A percentile compares a stretch with the other conserved stretches of the same genome.
phyloP scores from a whole-genome alignment of 306 rosid species.

The Gleditsia sinensis region DNA sequence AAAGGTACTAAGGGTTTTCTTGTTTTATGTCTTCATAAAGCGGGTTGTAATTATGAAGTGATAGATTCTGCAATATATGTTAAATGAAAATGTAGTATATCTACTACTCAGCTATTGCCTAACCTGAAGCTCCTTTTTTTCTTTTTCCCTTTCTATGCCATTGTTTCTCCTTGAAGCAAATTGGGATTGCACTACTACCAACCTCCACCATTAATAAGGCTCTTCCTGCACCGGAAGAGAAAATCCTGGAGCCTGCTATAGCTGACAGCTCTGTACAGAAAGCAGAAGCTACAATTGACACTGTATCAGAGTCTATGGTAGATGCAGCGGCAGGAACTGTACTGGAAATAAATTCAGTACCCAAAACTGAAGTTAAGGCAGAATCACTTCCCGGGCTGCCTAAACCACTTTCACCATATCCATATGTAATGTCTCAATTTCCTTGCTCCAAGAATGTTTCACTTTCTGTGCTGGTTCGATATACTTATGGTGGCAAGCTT shows the following conservation, averaged over 20 bases:
- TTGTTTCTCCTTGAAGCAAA: constrained; percentile 51
- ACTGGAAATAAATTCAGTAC: constrained; percentile 65
- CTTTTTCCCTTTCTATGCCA: too few species aligned
- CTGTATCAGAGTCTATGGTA: constrained; percentile 36
- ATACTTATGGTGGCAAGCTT: constrained; percentile 24
- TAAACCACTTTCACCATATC: constrained; percentile 83
- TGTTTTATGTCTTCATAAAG: background rate
- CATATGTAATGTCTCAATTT: constrained; percentile 55
- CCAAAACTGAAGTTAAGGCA: constrained; percentile 62
- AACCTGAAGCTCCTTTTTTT: background rate
- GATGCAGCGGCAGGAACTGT: constrained; percentile 50
- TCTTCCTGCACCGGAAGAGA: constrained; percentile 68
- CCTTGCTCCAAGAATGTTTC: constrained; percentile 3
- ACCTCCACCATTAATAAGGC: constrained; percentile 48
- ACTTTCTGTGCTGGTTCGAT: constrained; percentile 30
- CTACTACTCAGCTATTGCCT: background rate
- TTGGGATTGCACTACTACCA: constrained; percentile 87
- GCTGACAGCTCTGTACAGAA: constrained; percentile 46
- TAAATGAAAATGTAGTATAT: background rate
- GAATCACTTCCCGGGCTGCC: constrained; percentile 57
- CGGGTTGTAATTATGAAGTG: too few species aligned
- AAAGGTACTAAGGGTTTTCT: constrained; percentile 50
- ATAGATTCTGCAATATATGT: too few species aligned
- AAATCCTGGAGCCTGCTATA: constrained; percentile 48
- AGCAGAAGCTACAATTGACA: constrained; percentile 50